Percentiles rank a stretch among this genome's conserved stretches.
Evolutionary conservation across 306 rosid species (phyloP).

Genomic region (Pterocarpus macrocarpus): DNA sequence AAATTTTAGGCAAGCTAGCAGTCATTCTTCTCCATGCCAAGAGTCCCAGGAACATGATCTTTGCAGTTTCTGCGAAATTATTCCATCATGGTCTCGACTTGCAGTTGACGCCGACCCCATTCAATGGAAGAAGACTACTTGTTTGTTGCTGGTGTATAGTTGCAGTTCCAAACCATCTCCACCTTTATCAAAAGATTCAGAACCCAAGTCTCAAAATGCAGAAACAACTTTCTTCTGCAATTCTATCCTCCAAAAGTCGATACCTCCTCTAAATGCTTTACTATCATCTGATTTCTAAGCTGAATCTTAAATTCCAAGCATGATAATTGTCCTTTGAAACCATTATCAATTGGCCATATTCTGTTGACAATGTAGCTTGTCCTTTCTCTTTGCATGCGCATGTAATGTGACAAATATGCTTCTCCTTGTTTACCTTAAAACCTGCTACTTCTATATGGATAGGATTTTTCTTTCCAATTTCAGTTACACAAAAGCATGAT

Average conservation of each 20-base stretch:
- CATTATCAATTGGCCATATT: conserved; percentile 21
- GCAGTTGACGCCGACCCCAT: no score
- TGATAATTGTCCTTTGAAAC: not conserved
- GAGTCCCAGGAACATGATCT: no score
- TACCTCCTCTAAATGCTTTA: not conserved
- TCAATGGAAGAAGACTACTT: no score
- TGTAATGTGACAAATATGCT: not conserved
- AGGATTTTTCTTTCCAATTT: not conserved
- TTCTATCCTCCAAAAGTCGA: not conserved
- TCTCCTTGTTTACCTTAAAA: conserved; percentile 31
- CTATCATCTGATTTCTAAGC: conserved; percentile 4
- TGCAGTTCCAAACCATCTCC: conserved; percentile 2
- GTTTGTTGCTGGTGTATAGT: not conserved
- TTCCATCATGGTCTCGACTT: no score
- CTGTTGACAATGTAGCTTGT: not conserved
- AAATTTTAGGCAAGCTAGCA: no score
- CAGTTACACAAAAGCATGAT: not conserved
- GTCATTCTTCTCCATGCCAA: no score
- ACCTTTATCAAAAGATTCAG: not conserved
- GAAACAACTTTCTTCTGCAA: conserved; percentile 12
- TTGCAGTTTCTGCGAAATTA: no score
- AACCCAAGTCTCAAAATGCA: conserved; percentile 20
- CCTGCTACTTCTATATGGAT: not conserved
- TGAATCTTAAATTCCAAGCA: conserved; percentile 9
- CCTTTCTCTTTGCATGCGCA: conserved; percentile 18